These are phyloP conservation scores for Leccinellum albellum DNA, from an alignment of 768 basidiomycete genomes.

Conservation along the genomic window DNA sequence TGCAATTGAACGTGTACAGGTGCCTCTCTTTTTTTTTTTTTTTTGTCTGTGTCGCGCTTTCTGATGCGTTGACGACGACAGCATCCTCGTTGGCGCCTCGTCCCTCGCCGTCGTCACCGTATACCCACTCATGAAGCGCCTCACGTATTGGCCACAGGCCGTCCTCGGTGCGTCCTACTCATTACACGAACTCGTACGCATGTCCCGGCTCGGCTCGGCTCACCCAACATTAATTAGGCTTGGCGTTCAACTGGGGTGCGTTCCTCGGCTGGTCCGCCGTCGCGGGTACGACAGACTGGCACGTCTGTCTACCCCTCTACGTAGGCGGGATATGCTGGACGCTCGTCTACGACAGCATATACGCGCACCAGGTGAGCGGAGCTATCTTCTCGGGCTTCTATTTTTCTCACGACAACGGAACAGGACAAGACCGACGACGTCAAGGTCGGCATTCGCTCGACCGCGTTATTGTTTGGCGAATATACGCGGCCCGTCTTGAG, in stretches of 20 bases:
- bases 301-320: conserved; percentile 81
- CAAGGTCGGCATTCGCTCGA: conserved; percentile 85
- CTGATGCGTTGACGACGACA: not conserved
- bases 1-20: conserved; percentile 97
- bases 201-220: too few species aligned
- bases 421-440: conserved; percentile 94
- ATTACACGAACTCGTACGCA: not conserved
- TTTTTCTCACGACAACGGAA: not conserved
- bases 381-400: not conserved
- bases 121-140: conserved; percentile 96
- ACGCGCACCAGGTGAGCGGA: conserved; percentile 82
- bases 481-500: conserved; percentile 72
- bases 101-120: conserved; percentile 82
- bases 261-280: conserved; percentile 96
- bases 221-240: conserved; percentile 6
- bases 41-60: not conserved
- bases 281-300: conserved; percentile 76
- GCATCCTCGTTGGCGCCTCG: conserved; percentile 83
- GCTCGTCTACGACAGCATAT: conserved; percentile 95
- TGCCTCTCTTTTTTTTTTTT: conserved; percentile 22
- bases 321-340: conserved; percentile 91
- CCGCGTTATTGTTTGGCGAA: conserved; percentile 85
- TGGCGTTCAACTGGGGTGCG: conserved; percentile 97
- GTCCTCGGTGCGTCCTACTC: conserved; percentile 65
- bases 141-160: conserved; percentile 96